Evolutionary conservation across 495 filamentous ascomycete genomes (phyloP), one percentile per base, ranked within the genome.

Genomic region (Penicillium pancosmium): DNA sequence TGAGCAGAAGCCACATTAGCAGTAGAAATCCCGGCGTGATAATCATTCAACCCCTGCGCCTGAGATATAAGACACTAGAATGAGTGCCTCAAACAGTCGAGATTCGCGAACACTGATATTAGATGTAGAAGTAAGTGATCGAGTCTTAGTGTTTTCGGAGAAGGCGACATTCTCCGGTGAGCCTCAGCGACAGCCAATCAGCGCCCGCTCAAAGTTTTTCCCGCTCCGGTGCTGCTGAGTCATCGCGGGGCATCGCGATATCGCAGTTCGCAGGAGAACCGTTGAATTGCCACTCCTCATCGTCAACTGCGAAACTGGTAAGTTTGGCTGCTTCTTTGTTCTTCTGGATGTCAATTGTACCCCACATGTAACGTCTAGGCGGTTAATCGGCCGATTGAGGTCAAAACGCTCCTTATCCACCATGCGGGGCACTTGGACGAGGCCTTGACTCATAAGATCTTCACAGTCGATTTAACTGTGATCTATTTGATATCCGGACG

Each of bases 301-400:
- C 46, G 21, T 25, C 46, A 48, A 48, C 46, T 48, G 21, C 46
- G 46, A 27, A 48, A 48, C 5, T 48, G 46, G 46, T 48, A n/a
- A 48, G 46, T 48, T 25, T 0, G 21, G 46, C 9, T n/a, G 19
- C 31, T 27, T 15, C 21, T 48, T 48, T 48, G 21, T 48, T 46
- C 11, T 48, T 11, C 46, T 48, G 11, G 21, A 12, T 13, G 9
- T 27, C 46, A 48, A 48, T 48, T 48, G 46, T 11, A 9, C n/a
- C 79, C 15, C 2, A 5, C n/a, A 5, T 48, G 10, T 48, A 6
- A 9, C 85, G 9, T 85, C 89, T 58, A 66, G 78, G 19, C 68
- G 70, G 5, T 72, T 67, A 1, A 72, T 73, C 19, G 46, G 46
- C 21, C 33, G 55, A 54, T 57, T 55, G 53, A 57, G 49, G 46